Evolutionary conservation across 78 protist genomes (phyloP).

Genomic region (Bigelowiella natans): DNA sequence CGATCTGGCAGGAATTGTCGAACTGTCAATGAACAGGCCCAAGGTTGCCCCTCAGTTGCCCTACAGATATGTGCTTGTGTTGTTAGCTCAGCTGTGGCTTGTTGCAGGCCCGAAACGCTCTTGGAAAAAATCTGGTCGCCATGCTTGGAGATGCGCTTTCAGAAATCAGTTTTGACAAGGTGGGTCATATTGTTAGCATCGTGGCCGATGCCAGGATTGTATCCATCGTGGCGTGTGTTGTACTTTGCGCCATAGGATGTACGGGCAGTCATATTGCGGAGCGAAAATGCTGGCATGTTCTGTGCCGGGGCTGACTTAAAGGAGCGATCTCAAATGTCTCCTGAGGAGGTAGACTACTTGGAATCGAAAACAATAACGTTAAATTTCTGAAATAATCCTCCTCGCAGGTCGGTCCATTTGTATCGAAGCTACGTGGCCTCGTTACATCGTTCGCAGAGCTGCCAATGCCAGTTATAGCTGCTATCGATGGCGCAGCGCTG

Average conservation of each 20-base stretch:
- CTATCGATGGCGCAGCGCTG: background rate
- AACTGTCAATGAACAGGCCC: background rate
- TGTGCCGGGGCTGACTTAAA: slow-evolving; percentile 81
- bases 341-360: slow-evolving; percentile 49
- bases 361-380: background rate
- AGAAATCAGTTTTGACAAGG: background rate
- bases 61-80: background rate
- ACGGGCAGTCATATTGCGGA: background rate
- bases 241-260: background rate
- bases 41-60: background rate
- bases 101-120: background rate
- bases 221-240: no score
- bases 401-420: background rate
- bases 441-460: background rate
- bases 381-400: background rate
- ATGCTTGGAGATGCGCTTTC: background rate
- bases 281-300: slow-evolving; percentile 34
- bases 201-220: no score
- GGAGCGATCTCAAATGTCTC: slow-evolving; percentile 69
- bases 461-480: background rate
- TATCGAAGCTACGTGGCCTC: background rate
- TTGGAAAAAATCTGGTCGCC: background rate
- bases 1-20: background rate
- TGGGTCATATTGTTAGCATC: no score
- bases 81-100: background rate